Percentiles rank a stretch among this genome's conserved stretches.
Evolutionary conservation across 2,329 filamentous ascomycete species (phyloP).

Genomic region (Calonectria crousiana): DNA sequence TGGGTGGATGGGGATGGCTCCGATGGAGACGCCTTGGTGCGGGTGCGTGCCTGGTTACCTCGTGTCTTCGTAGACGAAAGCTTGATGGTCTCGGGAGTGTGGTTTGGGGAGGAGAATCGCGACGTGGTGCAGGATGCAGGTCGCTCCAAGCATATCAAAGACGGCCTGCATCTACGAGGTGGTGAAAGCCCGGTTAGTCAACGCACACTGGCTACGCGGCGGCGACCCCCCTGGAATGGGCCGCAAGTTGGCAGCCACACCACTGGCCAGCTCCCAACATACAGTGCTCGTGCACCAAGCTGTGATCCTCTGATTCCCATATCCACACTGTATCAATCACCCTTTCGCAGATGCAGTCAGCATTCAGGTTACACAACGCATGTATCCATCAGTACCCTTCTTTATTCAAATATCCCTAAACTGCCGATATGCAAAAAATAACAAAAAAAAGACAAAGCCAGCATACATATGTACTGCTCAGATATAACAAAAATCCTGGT

Average conservation of each 20-base stretch:
- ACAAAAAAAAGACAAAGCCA: not conserved
- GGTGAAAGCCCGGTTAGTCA: not conserved
- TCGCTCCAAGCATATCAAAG: not conserved
- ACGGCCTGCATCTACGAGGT: not conserved
- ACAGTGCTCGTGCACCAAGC: not conserved
- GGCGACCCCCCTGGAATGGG: not conserved
- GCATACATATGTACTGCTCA: constrained; percentile 28
- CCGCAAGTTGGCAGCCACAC: not conserved
- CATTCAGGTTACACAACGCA: not conserved
- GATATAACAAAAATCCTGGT: constrained; percentile 30
- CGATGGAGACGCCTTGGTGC: not conserved
- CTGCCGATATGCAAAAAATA: constrained; percentile 4
- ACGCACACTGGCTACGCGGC: not conserved
- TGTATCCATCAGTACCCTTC: not conserved
- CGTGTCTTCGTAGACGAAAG: not conserved
- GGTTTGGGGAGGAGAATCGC: not conserved
- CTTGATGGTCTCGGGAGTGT: not conserved
- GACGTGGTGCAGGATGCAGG: not conserved
- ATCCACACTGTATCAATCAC: not conserved
- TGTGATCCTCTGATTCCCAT: not conserved
- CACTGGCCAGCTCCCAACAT: not conserved
- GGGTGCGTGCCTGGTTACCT: not conserved
- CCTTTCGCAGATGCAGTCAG: not conserved
- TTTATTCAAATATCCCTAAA: constrained; percentile 10
- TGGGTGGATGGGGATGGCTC: not conserved